phyloP scores from a whole-genome alignment of 257 asterid genomes.

The Datura wrightii region DNA sequence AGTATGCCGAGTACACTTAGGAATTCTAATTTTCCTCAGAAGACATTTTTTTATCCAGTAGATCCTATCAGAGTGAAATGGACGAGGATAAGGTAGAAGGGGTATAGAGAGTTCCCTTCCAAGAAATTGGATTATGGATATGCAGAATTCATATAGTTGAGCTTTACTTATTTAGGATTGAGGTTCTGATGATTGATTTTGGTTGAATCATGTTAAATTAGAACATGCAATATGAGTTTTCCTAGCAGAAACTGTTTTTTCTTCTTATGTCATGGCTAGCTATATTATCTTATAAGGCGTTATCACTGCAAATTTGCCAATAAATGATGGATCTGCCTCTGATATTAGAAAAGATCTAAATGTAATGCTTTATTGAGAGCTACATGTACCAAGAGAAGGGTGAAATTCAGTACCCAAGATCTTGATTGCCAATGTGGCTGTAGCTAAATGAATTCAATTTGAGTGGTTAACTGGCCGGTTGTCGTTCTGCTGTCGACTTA shows the following conservation, averaged over 20 bases:
- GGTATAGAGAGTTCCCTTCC: too few relatives aligned
- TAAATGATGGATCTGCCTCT: not conserved
- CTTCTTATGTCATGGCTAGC: not conserved
- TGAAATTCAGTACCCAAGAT: constrained; percentile 39
- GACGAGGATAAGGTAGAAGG: not conserved
- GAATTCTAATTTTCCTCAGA: not conserved
- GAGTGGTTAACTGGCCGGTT: constrained; percentile 68
- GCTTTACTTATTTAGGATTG: not conserved
- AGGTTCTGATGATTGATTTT: not conserved
- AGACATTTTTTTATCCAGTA: not conserved
- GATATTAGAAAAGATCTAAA: not conserved
- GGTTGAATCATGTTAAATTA: not conserved
- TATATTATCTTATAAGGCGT: not conserved
- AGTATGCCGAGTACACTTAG: not conserved
- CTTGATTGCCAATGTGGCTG: constrained; percentile 65
- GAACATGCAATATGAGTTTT: not conserved
- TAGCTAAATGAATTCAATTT: constrained; percentile 44
- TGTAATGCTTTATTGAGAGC: constrained; percentile 30
- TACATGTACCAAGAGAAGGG: constrained; percentile 61
- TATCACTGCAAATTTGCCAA: not conserved
- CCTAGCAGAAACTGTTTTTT: not conserved
- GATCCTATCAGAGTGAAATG: not conserved
- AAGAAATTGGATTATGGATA: not conserved
- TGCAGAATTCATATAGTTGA: not conserved
- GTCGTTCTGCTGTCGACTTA: constrained; percentile 48